phyloP scores from a whole-genome alignment of 768 basidiomycete genomes.

The Lactarius vividus region DNA sequence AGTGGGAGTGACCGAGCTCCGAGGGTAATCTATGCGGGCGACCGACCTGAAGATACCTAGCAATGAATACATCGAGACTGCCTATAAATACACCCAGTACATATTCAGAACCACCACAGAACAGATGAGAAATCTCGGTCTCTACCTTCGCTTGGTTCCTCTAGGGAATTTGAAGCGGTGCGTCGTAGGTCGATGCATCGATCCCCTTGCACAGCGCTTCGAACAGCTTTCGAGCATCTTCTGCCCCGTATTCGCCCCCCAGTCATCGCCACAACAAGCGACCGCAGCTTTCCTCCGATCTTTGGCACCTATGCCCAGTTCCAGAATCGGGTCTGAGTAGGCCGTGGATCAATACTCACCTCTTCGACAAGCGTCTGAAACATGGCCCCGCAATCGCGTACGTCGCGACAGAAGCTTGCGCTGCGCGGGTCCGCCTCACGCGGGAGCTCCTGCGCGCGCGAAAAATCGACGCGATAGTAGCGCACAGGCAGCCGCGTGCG shows the following conservation, averaged over 20 bases:
- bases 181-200: slow-evolving; percentile 43
- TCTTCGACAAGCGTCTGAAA: slow-evolving; percentile 11
- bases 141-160: not conserved
- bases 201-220: slow-evolving; percentile 48
- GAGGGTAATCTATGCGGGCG: too few species aligned
- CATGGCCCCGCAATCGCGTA: slow-evolving; percentile 24
- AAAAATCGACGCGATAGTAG: slow-evolving; percentile 26
- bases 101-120: not conserved
- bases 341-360: not conserved
- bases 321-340: not conserved
- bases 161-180: slow-evolving; percentile 1
- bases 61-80: too few species aligned
- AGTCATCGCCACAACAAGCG: slow-evolving; percentile 48
- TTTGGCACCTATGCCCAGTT: slow-evolving; percentile 38
- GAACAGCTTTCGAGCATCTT: slow-evolving; percentile 48
- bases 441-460: slow-evolving; percentile 14
- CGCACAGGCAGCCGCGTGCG: slow-evolving; percentile 24
- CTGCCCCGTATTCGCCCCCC: slow-evolving; percentile 47
- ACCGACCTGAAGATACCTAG: too few species aligned
- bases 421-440: slow-evolving; percentile 16
- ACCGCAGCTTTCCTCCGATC: slow-evolving; percentile 41
- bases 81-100: not conserved
- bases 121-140: not conserved
- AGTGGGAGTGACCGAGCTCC: not conserved
- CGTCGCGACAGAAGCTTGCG: slow-evolving; percentile 18